Percentiles rank a stretch among this genome's conserved stretches.
Conservation (phyloP, 2,329 filamentous ascomycete genomes). For the Claviceps monticola region DNA sequence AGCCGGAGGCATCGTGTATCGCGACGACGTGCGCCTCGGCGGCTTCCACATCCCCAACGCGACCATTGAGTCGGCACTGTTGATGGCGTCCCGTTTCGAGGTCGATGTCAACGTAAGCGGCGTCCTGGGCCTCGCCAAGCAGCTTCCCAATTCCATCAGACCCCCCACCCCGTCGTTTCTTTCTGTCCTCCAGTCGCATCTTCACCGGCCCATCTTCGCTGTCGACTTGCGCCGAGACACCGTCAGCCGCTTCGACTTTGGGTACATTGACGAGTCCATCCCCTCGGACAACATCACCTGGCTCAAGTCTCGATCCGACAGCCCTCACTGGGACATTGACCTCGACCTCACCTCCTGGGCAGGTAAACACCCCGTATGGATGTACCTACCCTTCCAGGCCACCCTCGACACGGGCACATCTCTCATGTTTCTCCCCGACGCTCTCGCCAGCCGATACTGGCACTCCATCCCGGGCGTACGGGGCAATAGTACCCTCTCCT, state of each 20-base stretch:
- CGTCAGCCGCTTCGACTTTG: slow-evolving; percentile 37
- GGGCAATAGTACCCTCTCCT: slow-evolving; percentile 31
- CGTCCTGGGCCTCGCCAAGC: slow-evolving; percentile 37
- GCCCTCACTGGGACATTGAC: slow-evolving; percentile 26
- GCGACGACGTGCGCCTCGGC: slow-evolving; percentile 34
- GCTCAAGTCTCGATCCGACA: slow-evolving; percentile 18
- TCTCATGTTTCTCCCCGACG: slow-evolving; percentile 44
- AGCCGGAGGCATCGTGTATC: slow-evolving; percentile 34
- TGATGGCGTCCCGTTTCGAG: slow-evolving; percentile 29
- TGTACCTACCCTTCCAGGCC: slow-evolving; percentile 32
- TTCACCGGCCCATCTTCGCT: slow-evolving; percentile 31
- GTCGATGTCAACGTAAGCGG: slow-evolving; percentile 30
- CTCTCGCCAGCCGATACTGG: slow-evolving; percentile 48
- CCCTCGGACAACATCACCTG: slow-evolving; percentile 30
- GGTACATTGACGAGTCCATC: slow-evolving; percentile 27
- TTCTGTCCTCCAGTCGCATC: slow-evolving; percentile 26
- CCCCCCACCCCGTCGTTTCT: slow-evolving; percentile 31
- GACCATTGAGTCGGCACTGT: slow-evolving; percentile 34
- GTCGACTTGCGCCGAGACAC: slow-evolving; percentile 34
- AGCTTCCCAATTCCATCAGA: slow-evolving; percentile 27
- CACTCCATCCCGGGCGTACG: slow-evolving; percentile 31
- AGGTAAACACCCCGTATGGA: slow-evolving; percentile 35
- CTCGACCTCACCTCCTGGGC: slow-evolving; percentile 34
- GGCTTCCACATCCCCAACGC: slow-evolving; percentile 28
- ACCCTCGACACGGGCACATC: slow-evolving; percentile 59